These are phyloP conservation scores for Glycyrrhiza uralensis DNA, from an alignment of 306 rosid species.

Conservation along the genomic window DNA sequence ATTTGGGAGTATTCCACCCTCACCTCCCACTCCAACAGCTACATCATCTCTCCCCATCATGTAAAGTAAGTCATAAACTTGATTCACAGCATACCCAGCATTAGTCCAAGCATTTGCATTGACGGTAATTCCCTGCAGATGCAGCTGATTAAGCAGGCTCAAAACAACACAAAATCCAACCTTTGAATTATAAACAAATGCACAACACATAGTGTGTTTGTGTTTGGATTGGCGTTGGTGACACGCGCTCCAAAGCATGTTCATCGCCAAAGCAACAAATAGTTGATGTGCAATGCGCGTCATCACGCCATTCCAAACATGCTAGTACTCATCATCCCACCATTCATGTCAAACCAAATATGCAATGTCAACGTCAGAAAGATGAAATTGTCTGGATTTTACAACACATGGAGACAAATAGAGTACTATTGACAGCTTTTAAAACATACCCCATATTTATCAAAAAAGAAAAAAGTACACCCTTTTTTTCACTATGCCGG, in stretches of 20 bases:
- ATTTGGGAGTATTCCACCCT: conserved; percentile 72
- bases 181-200: neutral
- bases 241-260: no score
- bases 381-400: neutral
- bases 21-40: conserved; percentile 91
- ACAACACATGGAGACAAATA: conserved; percentile 6
- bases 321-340: no score
- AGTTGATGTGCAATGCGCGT: no score
- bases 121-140: conserved; percentile 66
- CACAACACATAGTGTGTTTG: no score
- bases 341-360: neutral
- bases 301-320: no score
- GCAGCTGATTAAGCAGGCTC: neutral
- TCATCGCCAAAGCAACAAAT: no score
- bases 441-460: neutral
- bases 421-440: neutral
- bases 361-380: conserved; percentile 3
- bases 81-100: conserved; percentile 86
- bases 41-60: conserved; percentile 94
- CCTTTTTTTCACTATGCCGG: conserved; percentile 3
- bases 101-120: conserved; percentile 83
- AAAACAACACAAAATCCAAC: neutral
- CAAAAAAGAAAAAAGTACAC: neutral
- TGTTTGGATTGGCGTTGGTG: no score
- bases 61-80: conserved; percentile 77